Conservation (phyloP, 2,329 filamentous ascomycete species). For the Nothophoma quercina region DNA sequence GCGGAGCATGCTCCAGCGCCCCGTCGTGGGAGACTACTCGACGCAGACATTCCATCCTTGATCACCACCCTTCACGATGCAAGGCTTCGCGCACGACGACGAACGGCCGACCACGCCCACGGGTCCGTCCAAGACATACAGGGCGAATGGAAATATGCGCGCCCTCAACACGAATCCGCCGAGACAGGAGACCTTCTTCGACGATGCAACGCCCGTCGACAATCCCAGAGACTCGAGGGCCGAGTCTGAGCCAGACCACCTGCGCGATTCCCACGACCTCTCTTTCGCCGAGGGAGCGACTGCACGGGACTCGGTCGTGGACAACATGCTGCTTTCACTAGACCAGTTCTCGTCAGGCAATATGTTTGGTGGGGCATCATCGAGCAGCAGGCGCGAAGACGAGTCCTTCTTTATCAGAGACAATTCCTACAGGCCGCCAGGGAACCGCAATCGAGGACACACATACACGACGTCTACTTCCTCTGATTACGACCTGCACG, state of each 20-base stretch:
- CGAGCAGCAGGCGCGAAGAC: constrained; percentile 25
- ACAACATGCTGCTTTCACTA: constrained; percentile 93
- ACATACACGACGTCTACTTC: constrained; percentile 68
- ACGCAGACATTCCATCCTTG: constrained; percentile 27
- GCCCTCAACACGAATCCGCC: constrained; percentile 41
- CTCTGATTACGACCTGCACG: constrained; percentile 61
- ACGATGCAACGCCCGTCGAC: constrained; percentile 48
- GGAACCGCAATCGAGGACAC: constrained; percentile 61
- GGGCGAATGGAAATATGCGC: constrained; percentile 34
- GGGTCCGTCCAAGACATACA: constrained; percentile 32
- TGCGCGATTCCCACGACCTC: constrained; percentile 80
- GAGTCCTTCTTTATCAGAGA: constrained; percentile 50
- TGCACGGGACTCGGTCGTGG: constrained; percentile 83
- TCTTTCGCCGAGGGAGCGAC: constrained; percentile 76
- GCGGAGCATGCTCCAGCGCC: constrained; percentile 42
- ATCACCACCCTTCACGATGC: constrained; percentile 30
- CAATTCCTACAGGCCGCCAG: constrained; percentile 40
- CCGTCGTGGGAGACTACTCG: constrained; percentile 22
- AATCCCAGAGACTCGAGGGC: constrained; percentile 20
- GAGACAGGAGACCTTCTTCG: constrained; percentile 45
- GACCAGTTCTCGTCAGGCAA: constrained; percentile 65
- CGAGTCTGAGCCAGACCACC: constrained; percentile 25
- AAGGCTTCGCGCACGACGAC: constrained; percentile 30
- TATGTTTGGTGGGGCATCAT: constrained; percentile 25
- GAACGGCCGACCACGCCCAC: constrained; percentile 43